Evolutionary conservation across 352 stramenopile species (phyloP).

Genomic region (Phytopythium vexans): DNA sequence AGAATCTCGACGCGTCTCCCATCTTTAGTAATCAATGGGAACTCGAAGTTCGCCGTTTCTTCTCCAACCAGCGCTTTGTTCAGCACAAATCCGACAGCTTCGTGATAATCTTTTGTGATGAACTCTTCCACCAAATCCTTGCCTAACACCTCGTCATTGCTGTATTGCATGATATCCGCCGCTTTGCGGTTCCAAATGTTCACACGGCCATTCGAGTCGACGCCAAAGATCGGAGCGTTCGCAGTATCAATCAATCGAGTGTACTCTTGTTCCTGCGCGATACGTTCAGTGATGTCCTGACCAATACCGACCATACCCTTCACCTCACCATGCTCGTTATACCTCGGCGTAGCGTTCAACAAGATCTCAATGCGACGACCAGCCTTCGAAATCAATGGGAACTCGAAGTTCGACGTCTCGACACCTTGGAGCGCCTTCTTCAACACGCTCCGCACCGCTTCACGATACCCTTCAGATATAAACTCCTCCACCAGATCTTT

Average conservation of each 20-base stretch:
- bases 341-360: conserved; percentile 55
- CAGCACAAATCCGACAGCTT: conserved; percentile 13
- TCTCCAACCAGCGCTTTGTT: conserved; percentile 16
- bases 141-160: conserved; percentile 35
- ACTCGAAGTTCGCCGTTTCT: conserved; percentile 56
- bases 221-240: no score
- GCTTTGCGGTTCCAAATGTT: conserved; percentile 63
- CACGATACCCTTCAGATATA: conserved; percentile 68
- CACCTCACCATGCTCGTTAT: conserved; percentile 57
- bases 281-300: conserved; percentile 65
- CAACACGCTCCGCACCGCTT: conserved; percentile 66
- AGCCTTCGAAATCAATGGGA: conserved; percentile 75
- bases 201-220: conserved; percentile 60
- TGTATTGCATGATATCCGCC: conserved; percentile 49
- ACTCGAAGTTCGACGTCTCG: conserved; percentile 89
- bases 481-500: conserved; percentile 86
- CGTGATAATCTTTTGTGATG: conserved; percentile 24
- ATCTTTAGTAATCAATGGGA: conserved; percentile 56
- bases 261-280: conserved; percentile 75
- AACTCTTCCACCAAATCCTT: conserved; percentile 38
- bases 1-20: conserved; percentile 48
- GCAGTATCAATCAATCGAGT: conserved; percentile 82
- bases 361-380: conserved; percentile 49
- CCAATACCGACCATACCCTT: conserved; percentile 62
- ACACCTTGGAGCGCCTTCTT: conserved; percentile 67